phyloP scores from a whole-genome alignment of 305 asterid genomes.

The Fraxinus latifolia region DNA sequence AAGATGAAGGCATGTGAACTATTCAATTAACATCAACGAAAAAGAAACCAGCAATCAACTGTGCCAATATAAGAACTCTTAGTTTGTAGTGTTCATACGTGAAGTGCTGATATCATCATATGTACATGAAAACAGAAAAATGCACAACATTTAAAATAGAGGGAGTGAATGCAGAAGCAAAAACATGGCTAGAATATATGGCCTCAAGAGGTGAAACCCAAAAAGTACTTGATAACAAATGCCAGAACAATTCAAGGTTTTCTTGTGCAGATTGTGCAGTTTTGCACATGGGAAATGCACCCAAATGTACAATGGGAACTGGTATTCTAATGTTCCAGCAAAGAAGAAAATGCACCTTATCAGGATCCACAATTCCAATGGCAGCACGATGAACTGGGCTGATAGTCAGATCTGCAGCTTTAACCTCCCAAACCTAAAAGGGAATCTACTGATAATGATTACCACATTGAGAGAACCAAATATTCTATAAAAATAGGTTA shows the following conservation, averaged over 20 bases:
- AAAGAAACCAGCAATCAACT: not conserved
- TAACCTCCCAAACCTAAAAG: constrained; percentile 94
- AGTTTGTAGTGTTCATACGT: not conserved
- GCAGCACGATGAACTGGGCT: constrained; percentile 98
- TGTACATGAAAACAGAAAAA: not conserved
- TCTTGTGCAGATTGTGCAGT: not conserved
- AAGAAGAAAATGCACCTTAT: constrained; percentile 48
- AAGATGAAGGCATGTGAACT: constrained; percentile 15
- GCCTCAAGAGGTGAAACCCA: constrained; percentile 1
- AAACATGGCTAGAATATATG: not conserved
- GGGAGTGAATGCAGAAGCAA: not conserved
- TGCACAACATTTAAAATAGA: not conserved
- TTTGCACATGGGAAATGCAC: not conserved
- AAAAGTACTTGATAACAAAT: not conserved
- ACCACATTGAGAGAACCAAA: not conserved
- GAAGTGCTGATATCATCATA: constrained; percentile 8
- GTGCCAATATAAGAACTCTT: not conserved
- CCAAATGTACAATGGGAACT: not conserved
- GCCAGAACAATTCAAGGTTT: not conserved
- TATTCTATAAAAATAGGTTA: not conserved
- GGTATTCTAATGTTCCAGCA: not conserved
- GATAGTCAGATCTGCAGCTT: constrained; percentile 93
- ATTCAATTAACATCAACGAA: not conserved
- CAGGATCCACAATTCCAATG: constrained; percentile 66
- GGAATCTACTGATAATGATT: constrained; percentile 9